Conservation (phyloP, 73 alveolate genomes). For the Tetrahymena thermophila region DNA sequence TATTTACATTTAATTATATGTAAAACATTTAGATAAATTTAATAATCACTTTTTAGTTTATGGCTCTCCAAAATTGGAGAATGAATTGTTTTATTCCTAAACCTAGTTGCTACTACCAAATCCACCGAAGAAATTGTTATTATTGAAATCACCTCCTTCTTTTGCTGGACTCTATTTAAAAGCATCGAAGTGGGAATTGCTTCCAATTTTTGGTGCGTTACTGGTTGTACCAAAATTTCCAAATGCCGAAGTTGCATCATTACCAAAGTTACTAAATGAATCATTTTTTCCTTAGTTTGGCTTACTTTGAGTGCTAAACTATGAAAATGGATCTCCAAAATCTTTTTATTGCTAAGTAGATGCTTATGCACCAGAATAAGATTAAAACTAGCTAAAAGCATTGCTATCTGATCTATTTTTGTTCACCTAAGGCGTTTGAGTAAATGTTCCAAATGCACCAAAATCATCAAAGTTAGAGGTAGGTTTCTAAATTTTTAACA, state of each 20-base stretch:
- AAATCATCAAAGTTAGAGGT: neutral
- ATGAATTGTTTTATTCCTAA: neutral
- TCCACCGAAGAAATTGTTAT: neutral
- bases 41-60: neutral
- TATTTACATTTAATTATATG: neutral
- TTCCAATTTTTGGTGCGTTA: neutral
- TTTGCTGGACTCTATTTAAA: neutral
- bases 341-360: neutral
- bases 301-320: neutral
- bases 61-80: neutral
- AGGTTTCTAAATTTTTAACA: neutral
- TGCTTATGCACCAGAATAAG: neutral
- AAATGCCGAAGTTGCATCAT: neutral
- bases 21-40: too few relatives aligned
- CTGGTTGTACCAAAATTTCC: neutral
- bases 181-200: neutral
- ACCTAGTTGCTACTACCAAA: neutral
- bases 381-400: neutral
- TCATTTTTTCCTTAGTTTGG: neutral
- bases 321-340: neutral
- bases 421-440: neutral
- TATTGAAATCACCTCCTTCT: neutral
- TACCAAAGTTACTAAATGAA: neutral
- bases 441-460: neutral
- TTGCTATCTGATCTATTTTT: neutral